Evolutionary conservation across 257 asterid genomes (phyloP), one percentile per base, ranked within the genome.

Genomic region (Penstemon barbatus): DNA sequence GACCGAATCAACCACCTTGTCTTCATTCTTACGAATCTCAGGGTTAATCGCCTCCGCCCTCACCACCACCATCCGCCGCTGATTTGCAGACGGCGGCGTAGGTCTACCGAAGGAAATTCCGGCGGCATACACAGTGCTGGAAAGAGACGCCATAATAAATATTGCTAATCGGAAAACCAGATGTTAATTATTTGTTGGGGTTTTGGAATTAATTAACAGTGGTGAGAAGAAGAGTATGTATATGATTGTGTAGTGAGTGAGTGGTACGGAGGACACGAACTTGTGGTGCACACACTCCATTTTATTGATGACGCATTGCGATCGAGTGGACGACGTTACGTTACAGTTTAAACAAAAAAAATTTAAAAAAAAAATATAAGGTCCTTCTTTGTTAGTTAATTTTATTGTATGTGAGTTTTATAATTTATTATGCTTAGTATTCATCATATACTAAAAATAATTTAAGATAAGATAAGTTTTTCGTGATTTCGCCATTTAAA

Each of bases 1-100:
- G 36, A 92, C 95, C 0, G 98, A 64, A 50, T 92, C 98, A 60
- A 92, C 98, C 40, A 90, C 98, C 85, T 92, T 92, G 0, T 80
- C 88, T 76, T 92, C 97, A 5, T 82, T 77, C 80, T 93, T 93
- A 25, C 96, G 89, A 76, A 93, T 88, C 3, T 74, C 85, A 7
- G 97, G 96, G 69, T 93, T 93, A 56, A 93, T 74, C 7, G 84
- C 66, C 80, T 88, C 87, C 15, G 97, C 96, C 71, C 89, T 75
- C 58, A 88, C 97, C 81, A 71, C 80, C 86, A 86, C 90, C 87
- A 73, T 71, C 77, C 95, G 78, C 80, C 88, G 75, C 4, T 79
- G 80, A 68, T 64, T 78, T 5, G 74, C 19, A 44, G 69, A 25
- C 56, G 49, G 76, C 71, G 63, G 41, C 15, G 64, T 46, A 12